Evolutionary conservation across 1,284 basidiomycete species (phyloP), one percentile per base, ranked within the genome.

Genomic region (Naganishia sp.): DNA sequence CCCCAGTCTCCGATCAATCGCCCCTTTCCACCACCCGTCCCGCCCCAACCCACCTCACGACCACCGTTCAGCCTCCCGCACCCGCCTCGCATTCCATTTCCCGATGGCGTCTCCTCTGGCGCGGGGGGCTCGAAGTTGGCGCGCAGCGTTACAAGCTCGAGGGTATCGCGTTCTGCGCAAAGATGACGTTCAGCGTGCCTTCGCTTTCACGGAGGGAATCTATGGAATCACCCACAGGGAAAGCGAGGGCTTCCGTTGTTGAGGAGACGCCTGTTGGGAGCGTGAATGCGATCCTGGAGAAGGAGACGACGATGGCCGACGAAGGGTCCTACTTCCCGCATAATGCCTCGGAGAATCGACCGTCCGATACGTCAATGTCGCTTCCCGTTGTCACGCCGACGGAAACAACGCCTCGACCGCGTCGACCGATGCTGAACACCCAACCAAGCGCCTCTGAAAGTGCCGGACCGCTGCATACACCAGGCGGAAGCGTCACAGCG

Each of bases 61-160:
- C 33, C 31, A 21, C 53, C 36, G 33, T 7, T 18, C 28, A 13
- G 2, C 33, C 53, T 18, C 33, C 21, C 33, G 21, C 23, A 33
- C 46, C 33, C 49, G 23, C 5, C 13, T 28, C 11, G 36, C 36
- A 39, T 6, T 39, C 31, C 16, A 15, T 31, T 16, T 28, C 18
- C 25, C 49, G 52, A 28, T 80, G 78, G 78, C 72, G 79, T 48
- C 60, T 80, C 56, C 70, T 80, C 16, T 80, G 77, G 77, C 71
- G 78, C 42, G 79, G 79, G 7, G 79, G 77, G 6, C 68, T 80
- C 7, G 77, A 79, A 66, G 72, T 80, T 23, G 79, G 79, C 0
- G 64, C 64, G 6, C 76, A 78, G 23, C 77, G 79, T 6, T 80
- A 74, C 72, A 68, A 74, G 18, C 67, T 80, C 11, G 78, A 79